phyloP scores from a whole-genome alignment of 805 yeast species.

The Candida glaebosa region DNA sequence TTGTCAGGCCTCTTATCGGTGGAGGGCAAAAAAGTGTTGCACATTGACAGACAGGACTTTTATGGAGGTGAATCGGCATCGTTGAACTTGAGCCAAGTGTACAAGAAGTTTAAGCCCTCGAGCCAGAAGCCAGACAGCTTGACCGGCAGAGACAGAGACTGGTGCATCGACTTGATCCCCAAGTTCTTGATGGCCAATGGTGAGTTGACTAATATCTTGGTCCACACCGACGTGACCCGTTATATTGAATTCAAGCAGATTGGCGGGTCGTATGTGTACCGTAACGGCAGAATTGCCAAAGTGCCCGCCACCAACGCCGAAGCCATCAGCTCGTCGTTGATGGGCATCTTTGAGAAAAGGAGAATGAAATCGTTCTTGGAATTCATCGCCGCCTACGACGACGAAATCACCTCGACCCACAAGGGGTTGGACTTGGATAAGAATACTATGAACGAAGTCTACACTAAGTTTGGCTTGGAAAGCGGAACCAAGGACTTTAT shows the following conservation, averaged over 20 bases:
- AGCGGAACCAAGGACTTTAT: slow-evolving; percentile 92
- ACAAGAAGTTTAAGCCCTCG: slow-evolving; percentile 79
- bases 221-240: slow-evolving; percentile 93
- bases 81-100: slow-evolving; percentile 63
- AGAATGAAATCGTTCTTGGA: slow-evolving; percentile 91
- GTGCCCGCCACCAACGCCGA: slow-evolving; percentile 92
- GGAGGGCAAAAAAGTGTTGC: slow-evolving; percentile 97
- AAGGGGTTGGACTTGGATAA: slow-evolving; percentile 82
- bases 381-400: slow-evolving; percentile 78
- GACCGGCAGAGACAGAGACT: slow-evolving; percentile 90
- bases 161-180: slow-evolving; percentile 97
- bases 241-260: slow-evolving; percentile 96
- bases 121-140: slow-evolving; percentile 63
- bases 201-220: slow-evolving; percentile 90
- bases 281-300: slow-evolving; percentile 86
- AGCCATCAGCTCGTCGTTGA: slow-evolving; percentile 84
- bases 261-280: slow-evolving; percentile 91
- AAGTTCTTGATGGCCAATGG: slow-evolving; percentile 97
- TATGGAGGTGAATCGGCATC: slow-evolving; percentile 95
- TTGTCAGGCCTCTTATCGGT: slow-evolving; percentile 90
- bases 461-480: slow-evolving; percentile 84
- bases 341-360: slow-evolving; percentile 96
- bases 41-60: slow-evolving; percentile 93
- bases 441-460: slow-evolving; percentile 89
- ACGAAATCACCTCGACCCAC: slow-evolving; percentile 75